A percentile compares a stretch with the other conserved stretches of the same genome.
phyloP scores from a whole-genome alignment of 2,329 filamentous ascomycete species.

The Penicillium frequentans region DNA sequence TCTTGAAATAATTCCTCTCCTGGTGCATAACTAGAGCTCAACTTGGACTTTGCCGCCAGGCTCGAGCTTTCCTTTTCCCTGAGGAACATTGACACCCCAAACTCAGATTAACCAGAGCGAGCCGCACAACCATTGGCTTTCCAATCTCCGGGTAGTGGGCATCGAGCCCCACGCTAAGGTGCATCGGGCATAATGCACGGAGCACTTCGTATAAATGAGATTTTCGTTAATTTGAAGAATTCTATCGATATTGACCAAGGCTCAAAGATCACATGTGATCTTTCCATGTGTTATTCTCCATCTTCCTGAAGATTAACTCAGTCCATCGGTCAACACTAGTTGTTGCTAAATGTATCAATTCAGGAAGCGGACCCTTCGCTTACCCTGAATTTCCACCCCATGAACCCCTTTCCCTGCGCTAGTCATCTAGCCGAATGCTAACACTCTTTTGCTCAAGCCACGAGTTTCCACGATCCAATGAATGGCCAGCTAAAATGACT shows the following conservation, averaged over 20 bases:
- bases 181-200: neutral
- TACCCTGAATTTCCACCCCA: neutral
- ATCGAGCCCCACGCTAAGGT: neutral
- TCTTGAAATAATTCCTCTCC: neutral
- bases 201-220: neutral
- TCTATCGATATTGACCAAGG: neutral
- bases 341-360: neutral
- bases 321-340: neutral
- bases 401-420: neutral
- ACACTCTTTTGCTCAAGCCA: neutral
- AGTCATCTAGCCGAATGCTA: neutral
- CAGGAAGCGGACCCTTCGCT: neutral
- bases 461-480: neutral
- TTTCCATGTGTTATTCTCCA: neutral
- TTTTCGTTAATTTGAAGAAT: neutral
- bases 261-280: neutral
- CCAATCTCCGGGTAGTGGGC: no score
- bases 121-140: no score
- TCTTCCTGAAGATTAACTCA: neutral
- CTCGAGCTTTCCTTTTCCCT: neutral
- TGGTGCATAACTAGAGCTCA: neutral
- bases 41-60: no score
- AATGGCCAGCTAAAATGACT: neutral
- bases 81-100: neutral
- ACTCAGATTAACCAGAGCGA: no score